Conservation (phyloP, 176 grass and related monocot species). For the Musa schizocarpa region DNA sequence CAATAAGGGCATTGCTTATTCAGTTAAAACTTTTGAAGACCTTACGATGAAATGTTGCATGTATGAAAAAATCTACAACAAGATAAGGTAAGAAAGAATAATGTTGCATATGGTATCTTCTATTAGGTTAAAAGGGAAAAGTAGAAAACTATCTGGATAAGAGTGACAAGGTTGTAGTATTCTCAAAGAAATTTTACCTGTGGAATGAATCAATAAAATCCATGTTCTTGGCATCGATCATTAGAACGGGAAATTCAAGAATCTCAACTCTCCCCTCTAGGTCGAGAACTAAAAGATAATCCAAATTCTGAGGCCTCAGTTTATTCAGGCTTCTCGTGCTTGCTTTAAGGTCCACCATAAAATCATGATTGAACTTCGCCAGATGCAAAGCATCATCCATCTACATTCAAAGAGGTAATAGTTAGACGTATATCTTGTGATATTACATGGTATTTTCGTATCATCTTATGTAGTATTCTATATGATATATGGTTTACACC, state of each 20-base stretch:
- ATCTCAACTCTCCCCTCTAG: constrained; percentile 95
- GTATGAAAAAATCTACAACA: too few relatives aligned
- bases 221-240: constrained; percentile 70
- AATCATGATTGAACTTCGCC: constrained; percentile 76
- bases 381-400: constrained; percentile 63
- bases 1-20: too few relatives aligned
- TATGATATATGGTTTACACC: background rate
- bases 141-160: background rate
- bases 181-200: constrained; percentile 41
- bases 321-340: constrained; percentile 31
- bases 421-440: background rate
- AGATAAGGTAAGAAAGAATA: too few relatives aligned
- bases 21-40: too few relatives aligned
- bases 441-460: background rate
- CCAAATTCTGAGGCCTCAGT: constrained; percentile 51
- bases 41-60: too few relatives aligned
- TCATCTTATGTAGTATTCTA: background rate
- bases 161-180: background rate
- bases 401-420: constrained; percentile 28
- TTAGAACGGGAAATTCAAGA: constrained; percentile 80
- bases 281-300: constrained; percentile 87
- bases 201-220: constrained; percentile 80
- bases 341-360: constrained; percentile 51
- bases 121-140: background rate
- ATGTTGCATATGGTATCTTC: too few relatives aligned